Evolutionary conservation across 805 yeast genomes (phyloP), one percentile per base, ranked within the genome.

Genomic region (Ogataea nonfermentans): DNA sequence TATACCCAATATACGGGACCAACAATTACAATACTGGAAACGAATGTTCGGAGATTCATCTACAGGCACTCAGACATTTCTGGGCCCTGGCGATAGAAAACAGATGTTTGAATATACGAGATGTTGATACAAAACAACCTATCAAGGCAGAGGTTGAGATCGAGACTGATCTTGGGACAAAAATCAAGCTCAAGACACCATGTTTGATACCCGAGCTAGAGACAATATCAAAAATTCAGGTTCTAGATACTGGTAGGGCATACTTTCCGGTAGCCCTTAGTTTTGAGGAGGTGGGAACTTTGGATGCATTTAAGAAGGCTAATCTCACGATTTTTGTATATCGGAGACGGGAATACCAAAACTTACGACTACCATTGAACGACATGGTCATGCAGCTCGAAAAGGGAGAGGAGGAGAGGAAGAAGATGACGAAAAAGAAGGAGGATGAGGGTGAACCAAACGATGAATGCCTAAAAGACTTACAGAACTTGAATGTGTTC

Each of bases 61-160:
- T 91, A 37, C 95, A 88, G 58, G 96, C 95, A 2, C 64, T 89
- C 25, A 70, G 95, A 29, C 95, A 89, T 59, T 82, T 93, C 48
- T 93, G 98, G 97, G 83, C 89, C 1, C 63, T 93, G 44, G 76
- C 95, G 0, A 82, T 84, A 4, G 89, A 82, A 49, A 83, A 83
- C 2, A 67, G 96, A 42, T 88, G 96, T 57, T 63, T 93, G n/a
- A 74, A 85, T 4, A 72, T 83, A 1, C 70, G 93, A 41, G 88
- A 89, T 56, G 79, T 83, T 7, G 75, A 73, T 14, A 73, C 82
- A 0, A 74, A 70, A 4, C 70, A 66, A 27, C 81, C 88, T 0
- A 67, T 78, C 11, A 70, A 74, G 63, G 27, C 77, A 59, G 52
- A 66, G 32, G 49, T 73, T 59, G 41, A 61, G 29, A 28, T 64